Evolutionary conservation across 2,329 filamentous ascomycete species (phyloP).

Genomic region (Monosporascus sp.): DNA sequence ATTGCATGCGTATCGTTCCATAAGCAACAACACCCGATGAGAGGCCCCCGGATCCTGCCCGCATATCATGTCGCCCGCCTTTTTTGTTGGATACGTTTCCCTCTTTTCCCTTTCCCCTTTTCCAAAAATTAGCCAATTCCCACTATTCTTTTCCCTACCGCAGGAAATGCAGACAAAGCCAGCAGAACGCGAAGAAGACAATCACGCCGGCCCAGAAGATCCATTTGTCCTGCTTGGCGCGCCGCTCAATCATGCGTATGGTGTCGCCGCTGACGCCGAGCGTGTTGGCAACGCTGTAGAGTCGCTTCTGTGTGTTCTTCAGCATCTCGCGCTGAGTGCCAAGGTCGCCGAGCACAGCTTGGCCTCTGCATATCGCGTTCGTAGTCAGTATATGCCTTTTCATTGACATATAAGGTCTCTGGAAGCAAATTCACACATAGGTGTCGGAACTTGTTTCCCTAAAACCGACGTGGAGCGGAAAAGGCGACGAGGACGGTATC

Average conservation of each 20-base stretch:
- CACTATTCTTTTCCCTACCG: conserved; percentile 38
- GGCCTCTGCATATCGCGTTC: conserved; percentile 41
- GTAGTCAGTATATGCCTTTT: no score
- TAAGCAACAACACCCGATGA: conserved; percentile 1
- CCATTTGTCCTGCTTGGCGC: conserved; percentile 95
- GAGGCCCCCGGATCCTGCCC: conserved; percentile 1
- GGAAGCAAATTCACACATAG: no score
- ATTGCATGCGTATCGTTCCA: not conserved
- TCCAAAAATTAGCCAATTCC: not conserved
- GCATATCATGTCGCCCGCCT: not conserved
- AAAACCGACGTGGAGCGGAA: no score
- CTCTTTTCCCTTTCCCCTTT: conserved; percentile 1
- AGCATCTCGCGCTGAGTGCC: conserved; percentile 89
- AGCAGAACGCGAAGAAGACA: conserved; percentile 87
- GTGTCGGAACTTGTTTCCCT: no score
- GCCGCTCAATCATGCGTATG: conserved; percentile 90
- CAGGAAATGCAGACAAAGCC: conserved; percentile 81
- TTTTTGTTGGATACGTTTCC: not conserved
- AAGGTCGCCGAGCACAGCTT: conserved; percentile 84
- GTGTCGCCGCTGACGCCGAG: conserved; percentile 91
- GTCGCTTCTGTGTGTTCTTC: conserved; percentile 84
- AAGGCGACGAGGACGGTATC: no score
- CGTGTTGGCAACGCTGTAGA: conserved; percentile 93
- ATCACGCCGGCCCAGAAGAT: conserved; percentile 87
- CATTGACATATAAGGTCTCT: no score